Percentiles rank a stretch among this genome's conserved stretches.
Evolutionary conservation across 352 stramenopile genomes (phyloP).

Genomic region (Phytophthora tentaculata): DNA sequence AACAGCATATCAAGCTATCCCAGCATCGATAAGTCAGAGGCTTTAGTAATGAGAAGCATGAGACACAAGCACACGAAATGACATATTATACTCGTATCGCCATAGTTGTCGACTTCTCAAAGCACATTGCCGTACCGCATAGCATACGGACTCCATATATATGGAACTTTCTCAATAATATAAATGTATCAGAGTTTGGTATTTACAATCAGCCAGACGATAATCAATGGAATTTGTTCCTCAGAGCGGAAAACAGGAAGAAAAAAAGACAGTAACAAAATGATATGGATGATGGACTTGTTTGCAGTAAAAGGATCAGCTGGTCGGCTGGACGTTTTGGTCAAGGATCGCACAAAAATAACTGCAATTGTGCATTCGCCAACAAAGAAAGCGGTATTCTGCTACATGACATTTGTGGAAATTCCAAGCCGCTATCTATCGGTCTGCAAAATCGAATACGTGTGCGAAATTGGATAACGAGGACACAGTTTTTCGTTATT

Average conservation of each 20-base stretch:
- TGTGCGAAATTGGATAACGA: not conserved
- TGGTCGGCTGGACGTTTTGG: not conserved
- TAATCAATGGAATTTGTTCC: constrained; percentile 17
- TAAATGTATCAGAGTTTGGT: constrained; percentile 19
- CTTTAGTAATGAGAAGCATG: too few species aligned
- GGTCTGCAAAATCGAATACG: not conserved
- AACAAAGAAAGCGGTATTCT: constrained; percentile 9
- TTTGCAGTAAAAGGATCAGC: not conserved
- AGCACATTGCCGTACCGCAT: constrained; percentile 17
- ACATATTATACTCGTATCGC: not conserved
- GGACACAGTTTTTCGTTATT: not conserved
- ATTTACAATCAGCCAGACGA: constrained; percentile 9
- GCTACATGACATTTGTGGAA: constrained; percentile 2
- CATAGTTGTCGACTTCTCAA: constrained; percentile 18
- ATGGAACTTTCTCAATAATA: constrained; percentile 22
- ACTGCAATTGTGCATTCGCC: constrained; percentile 9
- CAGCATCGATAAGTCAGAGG: too few species aligned
- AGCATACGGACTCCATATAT: constrained; percentile 2
- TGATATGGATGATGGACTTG: constrained; percentile 23
- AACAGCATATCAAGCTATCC: too few species aligned
- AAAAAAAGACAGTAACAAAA: constrained; percentile 19
- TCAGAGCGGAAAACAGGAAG: constrained; percentile 12
- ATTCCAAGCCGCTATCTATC: not conserved
- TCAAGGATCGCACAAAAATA: constrained; percentile 19
- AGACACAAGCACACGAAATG: too few species aligned